These are phyloP conservation scores for Pseudocercospora eumusae DNA, from an alignment of 2,329 filamentous ascomycete species.

Conservation along the genomic window DNA sequence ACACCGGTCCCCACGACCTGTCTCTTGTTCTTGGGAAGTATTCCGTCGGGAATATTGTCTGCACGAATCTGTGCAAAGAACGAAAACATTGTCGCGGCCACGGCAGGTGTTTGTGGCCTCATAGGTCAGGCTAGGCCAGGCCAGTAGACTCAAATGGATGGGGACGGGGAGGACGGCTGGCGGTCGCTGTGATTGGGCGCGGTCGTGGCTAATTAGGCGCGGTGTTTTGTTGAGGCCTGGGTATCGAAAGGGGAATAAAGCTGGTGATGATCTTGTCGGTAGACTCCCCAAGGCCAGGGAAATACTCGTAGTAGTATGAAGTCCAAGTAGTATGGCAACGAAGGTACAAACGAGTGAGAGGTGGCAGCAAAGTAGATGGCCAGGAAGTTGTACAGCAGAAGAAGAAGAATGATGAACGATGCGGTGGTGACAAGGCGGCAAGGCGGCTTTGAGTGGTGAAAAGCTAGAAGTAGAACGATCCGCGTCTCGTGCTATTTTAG, in stretches of 20 bases:
- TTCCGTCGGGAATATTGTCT: slow-evolving; percentile 37
- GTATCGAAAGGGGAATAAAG: neutral
- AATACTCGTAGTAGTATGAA: neutral
- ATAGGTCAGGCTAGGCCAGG: slow-evolving; percentile 11
- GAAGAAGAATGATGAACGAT: slow-evolving; percentile 1
- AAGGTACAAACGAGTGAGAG: slow-evolving; percentile 2
- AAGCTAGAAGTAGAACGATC: too few relatives aligned
- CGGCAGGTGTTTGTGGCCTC: slow-evolving; percentile 11
- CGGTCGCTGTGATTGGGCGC: slow-evolving; percentile 1
- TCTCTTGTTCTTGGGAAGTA: slow-evolving; percentile 39
- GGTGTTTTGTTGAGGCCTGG: slow-evolving; percentile 4
- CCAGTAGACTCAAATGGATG: slow-evolving; percentile 4
- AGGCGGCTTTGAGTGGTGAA: neutral
- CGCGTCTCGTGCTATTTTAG: slow-evolving; percentile 8
- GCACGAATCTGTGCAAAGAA: slow-evolving; percentile 36
- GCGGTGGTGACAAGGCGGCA: too few relatives aligned
- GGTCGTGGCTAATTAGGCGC: slow-evolving; percentile 7
- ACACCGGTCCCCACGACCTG: slow-evolving; percentile 38
- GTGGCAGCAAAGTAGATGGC: neutral
- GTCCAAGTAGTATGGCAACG: neutral
- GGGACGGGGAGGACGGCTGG: neutral
- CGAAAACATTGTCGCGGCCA: slow-evolving; percentile 32
- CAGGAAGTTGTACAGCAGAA: neutral
- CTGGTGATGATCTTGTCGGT: neutral
- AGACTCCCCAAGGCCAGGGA: neutral